These are phyloP conservation scores for Escovopsis sp. DNA, from an alignment of 2,329 filamentous ascomycete genomes.

Conservation along the genomic window DNA sequence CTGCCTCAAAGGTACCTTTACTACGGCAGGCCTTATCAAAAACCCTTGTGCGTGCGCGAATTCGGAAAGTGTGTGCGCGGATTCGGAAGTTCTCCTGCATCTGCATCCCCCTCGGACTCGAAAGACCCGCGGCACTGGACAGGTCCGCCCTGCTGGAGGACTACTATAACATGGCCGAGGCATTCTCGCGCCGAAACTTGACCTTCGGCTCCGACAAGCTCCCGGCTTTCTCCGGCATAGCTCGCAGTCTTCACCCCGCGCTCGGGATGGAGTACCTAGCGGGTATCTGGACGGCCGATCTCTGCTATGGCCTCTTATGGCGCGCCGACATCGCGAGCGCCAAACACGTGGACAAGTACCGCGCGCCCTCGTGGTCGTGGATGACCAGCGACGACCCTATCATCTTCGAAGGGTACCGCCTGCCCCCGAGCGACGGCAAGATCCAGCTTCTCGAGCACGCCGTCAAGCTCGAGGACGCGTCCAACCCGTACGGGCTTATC, in stretches of 20 bases:
- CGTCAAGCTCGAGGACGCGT: neutral
- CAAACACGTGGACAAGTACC: neutral
- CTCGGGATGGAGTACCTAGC: constrained; percentile 2
- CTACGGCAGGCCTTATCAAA: no score
- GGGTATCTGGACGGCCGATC: constrained; percentile 2
- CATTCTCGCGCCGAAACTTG: neutral
- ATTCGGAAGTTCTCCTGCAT: no score
- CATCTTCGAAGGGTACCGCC: neutral
- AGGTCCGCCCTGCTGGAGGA: neutral
- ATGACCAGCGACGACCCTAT: neutral
- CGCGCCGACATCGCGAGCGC: neutral
- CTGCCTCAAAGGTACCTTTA: no score
- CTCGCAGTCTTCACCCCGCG: neutral
- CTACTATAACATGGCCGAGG: neutral
- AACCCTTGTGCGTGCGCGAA: no score
- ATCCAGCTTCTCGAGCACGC: neutral
- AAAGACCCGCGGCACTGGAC: neutral
- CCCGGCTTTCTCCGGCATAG: constrained; percentile 1
- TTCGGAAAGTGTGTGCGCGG: no score
- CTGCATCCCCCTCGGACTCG: neutral
- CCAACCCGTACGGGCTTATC: neutral
- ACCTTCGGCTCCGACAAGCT: constrained; percentile 2
- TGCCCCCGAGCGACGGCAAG: neutral
- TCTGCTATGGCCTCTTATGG: constrained; percentile 1
- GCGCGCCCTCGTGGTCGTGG: constrained; percentile 4